Conservation (phyloP, 352 stramenopile species). For the Phytophthora pisi region DNA sequence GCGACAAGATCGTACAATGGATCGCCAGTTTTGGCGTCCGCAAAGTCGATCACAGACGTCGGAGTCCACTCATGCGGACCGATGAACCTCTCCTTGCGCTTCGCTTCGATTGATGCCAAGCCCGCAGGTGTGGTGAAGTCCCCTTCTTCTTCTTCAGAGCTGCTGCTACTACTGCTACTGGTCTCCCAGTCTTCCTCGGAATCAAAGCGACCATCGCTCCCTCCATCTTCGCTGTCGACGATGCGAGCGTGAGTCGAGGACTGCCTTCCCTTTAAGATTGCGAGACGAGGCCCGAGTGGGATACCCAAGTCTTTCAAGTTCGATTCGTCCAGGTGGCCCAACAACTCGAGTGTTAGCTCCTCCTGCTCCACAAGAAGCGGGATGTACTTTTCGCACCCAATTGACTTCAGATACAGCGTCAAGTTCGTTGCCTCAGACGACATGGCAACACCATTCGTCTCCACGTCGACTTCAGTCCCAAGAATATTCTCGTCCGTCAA, state of each 20-base stretch:
- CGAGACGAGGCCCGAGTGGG: constrained; percentile 60
- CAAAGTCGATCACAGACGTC: constrained; percentile 86
- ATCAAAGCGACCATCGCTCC: constrained; percentile 21
- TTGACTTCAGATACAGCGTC: constrained; percentile 40
- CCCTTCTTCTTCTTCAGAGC: constrained; percentile 49
- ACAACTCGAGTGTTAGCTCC: constrained; percentile 56
- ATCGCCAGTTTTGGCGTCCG: constrained; percentile 86
- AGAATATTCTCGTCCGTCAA: constrained; percentile 89
- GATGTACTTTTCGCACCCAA: constrained; percentile 64
- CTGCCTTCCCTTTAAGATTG: constrained; percentile 51
- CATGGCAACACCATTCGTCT: constrained; percentile 7
- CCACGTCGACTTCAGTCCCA: constrained; percentile 33
- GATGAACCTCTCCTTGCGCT: constrained; percentile 55
- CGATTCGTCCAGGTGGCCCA: constrained; percentile 48
- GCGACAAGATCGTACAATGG: constrained; percentile 87
- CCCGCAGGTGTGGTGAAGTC: constrained; percentile 25
- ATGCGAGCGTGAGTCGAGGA: constrained; percentile 16
- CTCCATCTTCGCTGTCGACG: constrained; percentile 37
- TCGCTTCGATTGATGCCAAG: constrained; percentile 36
- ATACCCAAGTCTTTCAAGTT: constrained; percentile 67
- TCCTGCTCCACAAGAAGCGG: constrained; percentile 59
- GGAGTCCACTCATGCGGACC: constrained; percentile 64
- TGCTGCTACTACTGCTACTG: constrained; percentile 58
- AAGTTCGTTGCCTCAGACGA: constrained; percentile 22
- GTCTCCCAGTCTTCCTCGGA: constrained; percentile 59